Evolutionary conservation across 2,329 filamentous ascomycete species (phyloP).

Genomic region (Neofusicoccum sp.): DNA sequence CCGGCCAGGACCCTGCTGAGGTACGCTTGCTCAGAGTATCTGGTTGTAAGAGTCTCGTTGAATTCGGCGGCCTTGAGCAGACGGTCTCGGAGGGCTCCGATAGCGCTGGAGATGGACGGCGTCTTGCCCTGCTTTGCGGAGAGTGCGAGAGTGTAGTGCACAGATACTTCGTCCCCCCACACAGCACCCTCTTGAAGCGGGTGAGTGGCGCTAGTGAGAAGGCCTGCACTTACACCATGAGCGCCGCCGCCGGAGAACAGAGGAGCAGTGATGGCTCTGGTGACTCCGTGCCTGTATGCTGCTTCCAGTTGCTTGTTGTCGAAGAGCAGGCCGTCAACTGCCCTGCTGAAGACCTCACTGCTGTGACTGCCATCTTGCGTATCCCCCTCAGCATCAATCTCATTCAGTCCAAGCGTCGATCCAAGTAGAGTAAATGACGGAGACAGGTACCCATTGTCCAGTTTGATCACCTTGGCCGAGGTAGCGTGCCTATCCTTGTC

Average conservation of each 20-base stretch:
- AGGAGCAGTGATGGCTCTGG: conserved; percentile 42
- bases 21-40: conserved; percentile 46
- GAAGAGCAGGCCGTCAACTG: conserved; percentile 49
- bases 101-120: conserved; percentile 57
- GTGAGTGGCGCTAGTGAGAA: conserved; percentile 39
- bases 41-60: conserved; percentile 31
- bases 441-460: conserved; percentile 64
- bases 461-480: conserved; percentile 44
- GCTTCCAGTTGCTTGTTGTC: conserved; percentile 43
- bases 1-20: conserved; percentile 59
- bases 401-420: conserved; percentile 63
- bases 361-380: conserved; percentile 52
- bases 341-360: conserved; percentile 60
- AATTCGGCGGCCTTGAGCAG: conserved; percentile 55
- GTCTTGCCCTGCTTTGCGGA: conserved; percentile 49
- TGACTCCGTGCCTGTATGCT: conserved; percentile 43
- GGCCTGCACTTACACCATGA: conserved; percentile 42
- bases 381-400: conserved; percentile 60
- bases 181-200: conserved; percentile 37
- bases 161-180: conserved; percentile 42
- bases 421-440: conserved; percentile 64
- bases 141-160: conserved; percentile 56
- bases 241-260: conserved; percentile 32
- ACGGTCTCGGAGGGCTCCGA: conserved; percentile 57
- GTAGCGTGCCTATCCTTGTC: conserved; percentile 46